phyloP scores from a whole-genome alignment of 768 basidiomycete species.

The Russula emetica region DNA sequence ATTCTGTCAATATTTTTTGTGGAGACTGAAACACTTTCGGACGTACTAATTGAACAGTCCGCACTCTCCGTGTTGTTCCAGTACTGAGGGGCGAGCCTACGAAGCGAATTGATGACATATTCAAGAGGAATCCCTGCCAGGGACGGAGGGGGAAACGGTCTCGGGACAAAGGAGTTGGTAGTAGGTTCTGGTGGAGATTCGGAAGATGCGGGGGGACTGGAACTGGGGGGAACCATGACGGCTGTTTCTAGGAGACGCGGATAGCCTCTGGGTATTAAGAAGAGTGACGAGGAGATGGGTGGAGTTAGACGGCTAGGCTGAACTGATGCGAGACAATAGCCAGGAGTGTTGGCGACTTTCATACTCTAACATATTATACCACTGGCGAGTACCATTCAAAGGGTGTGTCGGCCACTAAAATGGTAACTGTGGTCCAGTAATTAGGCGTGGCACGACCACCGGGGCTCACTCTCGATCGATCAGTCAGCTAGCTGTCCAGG shows the following conservation, averaged over 20 bases:
- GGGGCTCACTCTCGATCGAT: neutral
- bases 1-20: neutral
- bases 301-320: neutral
- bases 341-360: slow-evolving; percentile 8
- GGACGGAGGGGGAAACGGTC: slow-evolving; percentile 61
- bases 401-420: slow-evolving; percentile 7
- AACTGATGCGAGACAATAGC: slow-evolving; percentile 6
- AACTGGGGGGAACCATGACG: slow-evolving; percentile 24
- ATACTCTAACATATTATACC: slow-evolving; percentile 4
- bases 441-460: slow-evolving; percentile 1
- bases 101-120: slow-evolving; percentile 68
- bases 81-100: slow-evolving; percentile 58
- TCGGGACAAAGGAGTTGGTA: slow-evolving; percentile 44
- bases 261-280: neutral
- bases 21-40: neutral
- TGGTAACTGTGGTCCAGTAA: slow-evolving; percentile 8
- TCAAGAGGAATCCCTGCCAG: slow-evolving; percentile 62
- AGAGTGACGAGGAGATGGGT: neutral
- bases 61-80: slow-evolving; percentile 75
- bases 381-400: slow-evolving; percentile 2
- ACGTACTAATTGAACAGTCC: slow-evolving; percentile 71
- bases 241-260: neutral
- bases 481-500: neutral
- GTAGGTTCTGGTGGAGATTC: slow-evolving; percentile 21
- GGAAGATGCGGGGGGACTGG: slow-evolving; percentile 16